These are phyloP conservation scores for Pichia kluyveri DNA, from an alignment of 805 yeast species.

Conservation along the genomic window DNA sequence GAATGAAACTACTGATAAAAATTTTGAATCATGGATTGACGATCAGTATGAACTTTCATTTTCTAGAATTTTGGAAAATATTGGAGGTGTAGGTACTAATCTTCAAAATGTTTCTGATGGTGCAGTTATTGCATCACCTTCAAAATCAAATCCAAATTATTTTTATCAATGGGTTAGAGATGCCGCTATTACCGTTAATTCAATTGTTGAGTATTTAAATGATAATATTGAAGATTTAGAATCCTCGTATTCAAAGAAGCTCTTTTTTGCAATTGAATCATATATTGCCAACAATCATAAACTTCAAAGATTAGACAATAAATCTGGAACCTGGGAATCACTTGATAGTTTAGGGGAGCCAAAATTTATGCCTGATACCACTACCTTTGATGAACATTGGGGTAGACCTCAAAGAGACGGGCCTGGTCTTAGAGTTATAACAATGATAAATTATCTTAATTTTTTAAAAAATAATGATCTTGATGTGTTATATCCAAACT, in stretches of 20 bases:
- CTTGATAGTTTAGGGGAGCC: slow-evolving; percentile 80
- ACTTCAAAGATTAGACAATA: slow-evolving; percentile 61
- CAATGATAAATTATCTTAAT: slow-evolving; percentile 49
- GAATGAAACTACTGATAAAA: not conserved
- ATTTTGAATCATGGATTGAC: slow-evolving; percentile 40
- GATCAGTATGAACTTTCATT: slow-evolving; percentile 35
- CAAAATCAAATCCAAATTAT: slow-evolving; percentile 62
- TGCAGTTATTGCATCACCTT: slow-evolving; percentile 80
- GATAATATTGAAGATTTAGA: slow-evolving; percentile 26
- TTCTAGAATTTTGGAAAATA: slow-evolving; percentile 40
- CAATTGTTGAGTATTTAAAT: slow-evolving; percentile 48
- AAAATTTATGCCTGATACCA: slow-evolving; percentile 61
- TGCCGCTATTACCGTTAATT: slow-evolving; percentile 68
- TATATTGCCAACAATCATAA: slow-evolving; percentile 51
- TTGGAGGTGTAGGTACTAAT: slow-evolving; percentile 39
- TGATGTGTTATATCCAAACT: slow-evolving; percentile 19
- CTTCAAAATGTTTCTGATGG: slow-evolving; percentile 45
- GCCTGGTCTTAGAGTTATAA: slow-evolving; percentile 70
- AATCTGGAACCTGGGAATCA: slow-evolving; percentile 52
- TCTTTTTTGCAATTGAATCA: slow-evolving; percentile 34
- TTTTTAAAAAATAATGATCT: slow-evolving; percentile 28
- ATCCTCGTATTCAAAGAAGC: slow-evolving; percentile 12
- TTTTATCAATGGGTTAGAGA: slow-evolving; percentile 90
- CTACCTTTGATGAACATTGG: slow-evolving; percentile 62
- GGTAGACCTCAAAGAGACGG: slow-evolving; percentile 97